Evolutionary conservation across 768 basidiomycete species (phyloP).

Genomic region (Tricholoma furcatifolium): DNA sequence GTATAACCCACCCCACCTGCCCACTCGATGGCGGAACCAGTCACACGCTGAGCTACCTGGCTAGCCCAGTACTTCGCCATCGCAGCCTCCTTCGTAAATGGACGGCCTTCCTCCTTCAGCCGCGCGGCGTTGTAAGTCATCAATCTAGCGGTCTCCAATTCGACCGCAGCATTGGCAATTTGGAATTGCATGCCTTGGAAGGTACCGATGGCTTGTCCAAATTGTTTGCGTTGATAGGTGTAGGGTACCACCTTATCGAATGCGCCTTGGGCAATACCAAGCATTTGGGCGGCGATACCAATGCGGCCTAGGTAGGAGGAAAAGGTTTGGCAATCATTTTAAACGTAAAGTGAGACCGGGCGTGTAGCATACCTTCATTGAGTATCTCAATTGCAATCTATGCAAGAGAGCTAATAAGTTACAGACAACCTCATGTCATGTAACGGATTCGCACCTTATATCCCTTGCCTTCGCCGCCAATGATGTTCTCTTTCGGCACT

Average conservation of each 20-base stretch:
- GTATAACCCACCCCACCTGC: conserved; percentile 92
- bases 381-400: conserved; percentile 94
- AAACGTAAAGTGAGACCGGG: neutral
- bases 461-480: conserved; percentile 89
- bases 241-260: conserved; percentile 96
- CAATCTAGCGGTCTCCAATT: conserved; percentile 87
- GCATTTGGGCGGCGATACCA: conserved; percentile 98
- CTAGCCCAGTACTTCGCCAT: conserved; percentile 97
- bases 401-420: neutral
- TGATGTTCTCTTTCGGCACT: conserved; percentile 79
- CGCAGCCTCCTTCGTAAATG: conserved; percentile 91
- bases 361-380: conserved; percentile 69
- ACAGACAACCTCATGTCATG: neutral
- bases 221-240: conserved; percentile 92
- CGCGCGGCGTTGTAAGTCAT: conserved; percentile 97
- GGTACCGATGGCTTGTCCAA: conserved; percentile 88
- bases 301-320: conserved; percentile 51
- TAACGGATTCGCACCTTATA: conserved; percentile 61
- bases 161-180: conserved; percentile 84
- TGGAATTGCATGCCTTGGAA: conserved; percentile 98
- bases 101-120: conserved; percentile 85
- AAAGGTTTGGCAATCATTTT: neutral
- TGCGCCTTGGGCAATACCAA: conserved; percentile 95
- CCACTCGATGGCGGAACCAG: conserved; percentile 94
- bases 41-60: conserved; percentile 84